These are phyloP conservation scores for Hypericum perforatum DNA, from an alignment of 345 rosid genomes.

Conservation along the genomic window DNA sequence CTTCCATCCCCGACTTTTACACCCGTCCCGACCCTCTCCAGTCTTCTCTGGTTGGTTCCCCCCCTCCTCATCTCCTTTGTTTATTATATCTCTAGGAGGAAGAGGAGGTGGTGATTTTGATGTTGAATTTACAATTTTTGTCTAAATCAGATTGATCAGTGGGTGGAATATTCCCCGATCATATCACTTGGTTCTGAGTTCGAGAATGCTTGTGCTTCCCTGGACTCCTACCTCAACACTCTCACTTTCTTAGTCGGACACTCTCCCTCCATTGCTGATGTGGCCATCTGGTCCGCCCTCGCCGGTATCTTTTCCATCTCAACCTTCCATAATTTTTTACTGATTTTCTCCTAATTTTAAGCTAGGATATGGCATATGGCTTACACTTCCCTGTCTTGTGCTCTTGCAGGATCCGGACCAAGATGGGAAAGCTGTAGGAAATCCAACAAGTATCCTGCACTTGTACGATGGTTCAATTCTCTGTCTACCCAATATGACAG, in stretches of 20 bases:
- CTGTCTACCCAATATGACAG: conserved; percentile 45
- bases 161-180: conserved; percentile 60
- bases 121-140: background rate
- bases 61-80: no score
- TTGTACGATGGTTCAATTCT: conserved; percentile 84
- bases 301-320: conserved; percentile 37
- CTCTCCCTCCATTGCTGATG: conserved; percentile 64
- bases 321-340: background rate
- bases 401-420: conserved; percentile 46
- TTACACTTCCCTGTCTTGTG: background rate
- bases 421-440: conserved; percentile 96
- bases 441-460: conserved; percentile 72
- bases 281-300: conserved; percentile 83
- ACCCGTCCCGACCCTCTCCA: conserved; percentile 32
- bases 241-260: conserved; percentile 58
- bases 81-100: background rate
- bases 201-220: conserved; percentile 58
- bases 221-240: conserved; percentile 42
- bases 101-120: background rate
- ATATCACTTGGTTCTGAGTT: conserved; percentile 73
- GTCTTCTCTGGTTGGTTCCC: conserved; percentile 63
- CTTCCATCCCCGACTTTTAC: conserved; percentile 35
- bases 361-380: background rate
- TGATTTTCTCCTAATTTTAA: background rate
- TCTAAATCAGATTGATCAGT: conserved; percentile 61